These are phyloP conservation scores for Graphium sp. DNA, from an alignment of 2,329 filamentous ascomycete genomes.

Conservation along the genomic window DNA sequence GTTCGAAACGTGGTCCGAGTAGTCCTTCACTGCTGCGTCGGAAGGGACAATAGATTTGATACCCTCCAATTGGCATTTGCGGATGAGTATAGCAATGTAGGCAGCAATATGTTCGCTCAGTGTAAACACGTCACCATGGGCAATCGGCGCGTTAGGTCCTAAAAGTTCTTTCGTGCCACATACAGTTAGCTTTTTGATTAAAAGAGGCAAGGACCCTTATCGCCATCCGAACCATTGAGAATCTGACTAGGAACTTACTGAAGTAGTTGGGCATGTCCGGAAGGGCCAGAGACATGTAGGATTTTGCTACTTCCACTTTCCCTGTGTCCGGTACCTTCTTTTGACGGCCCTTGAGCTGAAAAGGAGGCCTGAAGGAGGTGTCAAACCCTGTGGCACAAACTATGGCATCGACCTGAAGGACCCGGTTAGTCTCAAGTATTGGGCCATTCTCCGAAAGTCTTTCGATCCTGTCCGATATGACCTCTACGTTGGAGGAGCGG, in stretches of 20 bases:
- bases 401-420: conserved; percentile 35
- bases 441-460: conserved; percentile 29
- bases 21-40: conserved; percentile 29
- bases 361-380: conserved; percentile 31
- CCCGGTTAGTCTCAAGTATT: conserved; percentile 25
- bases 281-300: conserved; percentile 37
- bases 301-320: conserved; percentile 21
- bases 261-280: conserved; percentile 37
- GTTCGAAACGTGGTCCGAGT: conserved; percentile 25
- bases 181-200: not conserved
- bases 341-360: conserved; percentile 28
- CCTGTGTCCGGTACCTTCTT: conserved; percentile 34
- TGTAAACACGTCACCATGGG: conserved; percentile 32
- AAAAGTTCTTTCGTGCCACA: conserved; percentile 22
- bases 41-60: conserved; percentile 28
- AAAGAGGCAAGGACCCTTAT: no score
- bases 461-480: conserved; percentile 26
- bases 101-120: conserved; percentile 31
- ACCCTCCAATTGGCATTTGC: conserved; percentile 30
- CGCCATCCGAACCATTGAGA: no score
- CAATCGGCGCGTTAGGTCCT: conserved; percentile 33
- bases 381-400: conserved; percentile 43
- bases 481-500: conserved; percentile 25
- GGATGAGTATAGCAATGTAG: conserved; percentile 29
- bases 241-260: conserved; percentile 22